Evolutionary conservation across 352 stramenopile species (phyloP), one percentile per base, ranked within the genome.

Genomic region (Globisporangium heterothallicum): DNA sequence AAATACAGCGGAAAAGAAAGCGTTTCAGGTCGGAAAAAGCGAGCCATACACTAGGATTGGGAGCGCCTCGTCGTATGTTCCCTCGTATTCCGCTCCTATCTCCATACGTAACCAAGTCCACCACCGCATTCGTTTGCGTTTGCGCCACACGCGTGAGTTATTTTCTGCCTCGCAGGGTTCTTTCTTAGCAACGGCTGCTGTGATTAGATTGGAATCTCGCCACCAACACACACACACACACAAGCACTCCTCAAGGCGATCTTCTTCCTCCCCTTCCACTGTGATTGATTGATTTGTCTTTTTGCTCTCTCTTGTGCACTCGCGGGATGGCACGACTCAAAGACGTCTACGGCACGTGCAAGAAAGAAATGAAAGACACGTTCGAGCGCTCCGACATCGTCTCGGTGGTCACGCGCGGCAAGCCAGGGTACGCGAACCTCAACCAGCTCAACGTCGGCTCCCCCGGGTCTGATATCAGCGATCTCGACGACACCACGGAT

Each of bases 371-470:
- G 78, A 83, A 59, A 24, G 65, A 78, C 46, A 84, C 78, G 45
- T 86, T 90, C 58, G 78, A 89, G 25, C 63, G 74, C 53, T 50
- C 57, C 3, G 77, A 88, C 56, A 73, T 87, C 57, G 75, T 91
- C 46, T 68, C 75, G 36, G 77, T 78, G 48, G 73, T 85, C n/a
- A 73, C 66, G 51, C 69, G 77, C 35, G 73, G 72, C 56, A 88
- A 88, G 61, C 75, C 80, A 14, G 80, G 78, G 21, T 92, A 92
- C 49, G 80, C 80, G 5, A 92, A 92, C 52, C 74, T 92, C 42
- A 88, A 89, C 56, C 80, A 92, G 46, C 61, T 92, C 26, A 86
- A 92, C 42, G 65, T 87, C 25, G 80, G 80, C 42, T 89, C 78
- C n/a, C 78, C 78, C 5, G 72, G 72, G 32, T 86, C 73, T 56